phyloP scores from a whole-genome alignment of 148 eudicot species.

The Rhododendron ferrugineum region DNA sequence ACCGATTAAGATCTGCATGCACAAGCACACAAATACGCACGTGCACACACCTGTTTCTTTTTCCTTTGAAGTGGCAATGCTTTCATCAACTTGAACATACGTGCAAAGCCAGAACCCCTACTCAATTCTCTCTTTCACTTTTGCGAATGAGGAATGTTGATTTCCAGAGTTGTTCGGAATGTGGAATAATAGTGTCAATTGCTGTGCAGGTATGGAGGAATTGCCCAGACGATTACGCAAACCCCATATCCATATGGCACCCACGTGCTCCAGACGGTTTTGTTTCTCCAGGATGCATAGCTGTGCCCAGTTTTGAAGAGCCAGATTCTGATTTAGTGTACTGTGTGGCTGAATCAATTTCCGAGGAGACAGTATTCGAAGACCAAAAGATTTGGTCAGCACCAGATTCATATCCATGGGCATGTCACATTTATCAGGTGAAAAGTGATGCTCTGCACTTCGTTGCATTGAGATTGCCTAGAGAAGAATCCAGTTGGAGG shows the following conservation, averaged over 20 bases:
- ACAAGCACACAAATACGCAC: background rate
- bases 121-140: background rate
- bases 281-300: conserved; percentile 77
- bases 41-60: background rate
- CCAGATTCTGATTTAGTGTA: conserved; percentile 51
- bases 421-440: conserved; percentile 85
- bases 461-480: conserved; percentile 66
- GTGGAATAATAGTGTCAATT: background rate
- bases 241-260: conserved; percentile 78
- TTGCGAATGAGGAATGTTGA: background rate
- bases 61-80: background rate
- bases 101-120: background rate
- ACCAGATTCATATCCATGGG: conserved; percentile 87
- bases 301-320: conserved; percentile 52
- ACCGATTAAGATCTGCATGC: background rate
- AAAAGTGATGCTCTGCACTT: conserved; percentile 83
- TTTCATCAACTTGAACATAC: background rate
- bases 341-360: conserved; percentile 72
- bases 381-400: conserved; percentile 80
- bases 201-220: conserved; percentile 88
- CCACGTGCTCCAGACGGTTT: conserved; percentile 93
- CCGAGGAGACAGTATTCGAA: conserved; percentile 71
- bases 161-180: background rate
- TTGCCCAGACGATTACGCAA: conserved; percentile 74
- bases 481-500: conserved; percentile 66